A percentile compares a stretch with the other conserved stretches of the same genome.
These are phyloP conservation scores for Dactylellina sp. DNA, from an alignment of 2,329 filamentous ascomycete genomes.

Conservation along the genomic window DNA sequence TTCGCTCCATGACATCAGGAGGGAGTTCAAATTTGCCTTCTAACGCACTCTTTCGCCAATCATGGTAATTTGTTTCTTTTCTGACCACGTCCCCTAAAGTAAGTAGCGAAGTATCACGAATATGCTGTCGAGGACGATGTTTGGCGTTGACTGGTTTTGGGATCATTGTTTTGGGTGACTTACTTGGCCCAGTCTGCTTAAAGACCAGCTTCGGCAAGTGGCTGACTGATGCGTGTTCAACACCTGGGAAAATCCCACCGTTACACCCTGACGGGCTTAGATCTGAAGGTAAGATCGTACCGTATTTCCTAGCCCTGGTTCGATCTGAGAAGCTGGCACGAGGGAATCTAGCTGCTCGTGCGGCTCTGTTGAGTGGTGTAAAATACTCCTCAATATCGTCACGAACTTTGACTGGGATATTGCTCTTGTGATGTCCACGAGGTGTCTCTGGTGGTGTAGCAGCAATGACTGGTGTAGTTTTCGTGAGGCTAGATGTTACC, in stretches of 20 bases:
- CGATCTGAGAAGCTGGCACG: slow-evolving; percentile 2
- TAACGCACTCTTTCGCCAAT: neutral
- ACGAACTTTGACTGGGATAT: neutral
- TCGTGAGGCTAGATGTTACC: neutral
- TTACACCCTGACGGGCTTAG: neutral
- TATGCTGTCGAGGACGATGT: neutral
- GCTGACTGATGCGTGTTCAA: neutral
- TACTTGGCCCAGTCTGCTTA: neutral
- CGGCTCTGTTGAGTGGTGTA: neutral
- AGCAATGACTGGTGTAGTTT: neutral
- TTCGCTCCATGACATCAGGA: neutral
- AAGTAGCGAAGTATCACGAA: neutral
- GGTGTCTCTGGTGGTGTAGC: neutral
- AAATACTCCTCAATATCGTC: neutral
- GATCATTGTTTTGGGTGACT: neutral
- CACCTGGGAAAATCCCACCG: neutral
- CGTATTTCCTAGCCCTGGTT: neutral
- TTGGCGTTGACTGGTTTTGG: neutral
- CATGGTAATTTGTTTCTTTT: neutral
- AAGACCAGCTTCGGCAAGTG: neutral
- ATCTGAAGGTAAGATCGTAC: neutral
- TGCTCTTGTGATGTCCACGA: neutral
- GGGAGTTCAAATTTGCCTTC: neutral
- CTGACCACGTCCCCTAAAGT: neutral
- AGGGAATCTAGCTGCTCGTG: neutral